Base-by-base conservation (phyloP, 495 filamentous ascomycete genomes). In the Letharia columbiana region DNA sequence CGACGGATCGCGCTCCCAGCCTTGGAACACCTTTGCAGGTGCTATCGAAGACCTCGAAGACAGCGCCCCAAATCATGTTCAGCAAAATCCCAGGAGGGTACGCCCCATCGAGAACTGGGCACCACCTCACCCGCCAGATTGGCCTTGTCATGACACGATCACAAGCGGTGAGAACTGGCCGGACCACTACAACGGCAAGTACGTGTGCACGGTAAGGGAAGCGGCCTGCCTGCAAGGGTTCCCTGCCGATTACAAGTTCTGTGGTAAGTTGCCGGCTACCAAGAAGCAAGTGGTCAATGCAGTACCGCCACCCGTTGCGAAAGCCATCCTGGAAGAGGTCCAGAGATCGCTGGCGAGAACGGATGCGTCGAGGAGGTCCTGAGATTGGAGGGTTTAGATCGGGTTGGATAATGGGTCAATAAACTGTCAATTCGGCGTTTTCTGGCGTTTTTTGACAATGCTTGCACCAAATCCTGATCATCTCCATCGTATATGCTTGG, bases 111-210 rank as follows among this genome's bases (percentile, higher is more conserved):
- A 44, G 41, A 44, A 2, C 10, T 44, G 41, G 41, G 41, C 41
- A 39, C 41, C 5, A 44, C 41, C 10, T 44, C 41, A 44, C 41
- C 41, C 41, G 41, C 5, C 4, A 44, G 41, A 44, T 44, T 12
- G 41, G 41, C 41, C 41, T 44, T 44, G 41, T 44, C 13, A 10
- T 11, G 41, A 9, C 17, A 56, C 52, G 17, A 12, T 56, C 52
- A 56, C 52, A 11, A 35, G 7, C n/a, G 33, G 23, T n/a, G 8
- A 35, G 10, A 71, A 81, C 20, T 23, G 52, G 52, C 52, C 52
- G 33, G n/a, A 56, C 33, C 52, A 3, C n/a, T 35, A 56, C 13
- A 35, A 23, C 33, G 52, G 52, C 15, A 28, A 56, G 10, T 35
- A 40, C 31, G 17, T 35, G 31, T 35, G 31, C 56, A 59, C 31